phyloP scores from a whole-genome alignment of 2,329 filamentous ascomycete species.

The Pezicula rhizophila region DNA sequence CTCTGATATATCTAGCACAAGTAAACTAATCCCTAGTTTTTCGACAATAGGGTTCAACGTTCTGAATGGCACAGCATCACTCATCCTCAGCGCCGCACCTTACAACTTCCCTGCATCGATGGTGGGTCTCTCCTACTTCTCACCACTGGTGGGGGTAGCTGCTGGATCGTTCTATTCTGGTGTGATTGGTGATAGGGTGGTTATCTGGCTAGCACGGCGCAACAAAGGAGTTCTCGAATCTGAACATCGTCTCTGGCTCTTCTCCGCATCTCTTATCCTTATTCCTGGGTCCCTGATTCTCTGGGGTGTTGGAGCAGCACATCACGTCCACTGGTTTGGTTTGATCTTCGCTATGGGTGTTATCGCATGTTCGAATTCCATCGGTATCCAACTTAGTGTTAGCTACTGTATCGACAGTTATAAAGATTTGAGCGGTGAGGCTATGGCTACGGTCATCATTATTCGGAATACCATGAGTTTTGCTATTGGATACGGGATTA shows the following conservation, averaged over 20 bases:
- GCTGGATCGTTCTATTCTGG: conserved; percentile 24
- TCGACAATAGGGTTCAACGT: conserved; percentile 25
- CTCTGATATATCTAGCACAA: too few relatives aligned
- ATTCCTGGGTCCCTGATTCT: conserved; percentile 39
- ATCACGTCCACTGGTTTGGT: conserved; percentile 39
- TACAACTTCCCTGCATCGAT: conserved; percentile 30
- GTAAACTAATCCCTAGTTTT: too few relatives aligned
- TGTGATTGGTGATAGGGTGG: conserved; percentile 23
- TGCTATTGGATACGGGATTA: conserved; percentile 44
- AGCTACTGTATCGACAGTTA: conserved; percentile 44
- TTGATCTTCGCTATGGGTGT: conserved; percentile 42
- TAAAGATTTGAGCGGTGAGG: conserved; percentile 40
- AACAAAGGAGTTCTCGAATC: conserved; percentile 33
- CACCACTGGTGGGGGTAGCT: conserved; percentile 24
- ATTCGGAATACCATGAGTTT: conserved; percentile 43
- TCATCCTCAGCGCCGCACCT: conserved; percentile 26
- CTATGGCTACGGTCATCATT: conserved; percentile 43
- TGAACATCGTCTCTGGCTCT: conserved; percentile 28
- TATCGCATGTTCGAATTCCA: conserved; percentile 35
- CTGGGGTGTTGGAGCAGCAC: conserved; percentile 45
- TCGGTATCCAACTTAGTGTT: conserved; percentile 37
- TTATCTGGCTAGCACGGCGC: conserved; percentile 32
- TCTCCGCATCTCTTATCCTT: conserved; percentile 31
- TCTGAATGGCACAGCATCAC: conserved; percentile 28
- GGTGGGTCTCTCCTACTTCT: conserved; percentile 28